Percentiles rank a stretch among this genome's conserved stretches.
These are phyloP conservation scores for Cutaneotrichosporon sp. DNA, from an alignment of 1,284 basidiomycete genomes.

Conservation along the genomic window DNA sequence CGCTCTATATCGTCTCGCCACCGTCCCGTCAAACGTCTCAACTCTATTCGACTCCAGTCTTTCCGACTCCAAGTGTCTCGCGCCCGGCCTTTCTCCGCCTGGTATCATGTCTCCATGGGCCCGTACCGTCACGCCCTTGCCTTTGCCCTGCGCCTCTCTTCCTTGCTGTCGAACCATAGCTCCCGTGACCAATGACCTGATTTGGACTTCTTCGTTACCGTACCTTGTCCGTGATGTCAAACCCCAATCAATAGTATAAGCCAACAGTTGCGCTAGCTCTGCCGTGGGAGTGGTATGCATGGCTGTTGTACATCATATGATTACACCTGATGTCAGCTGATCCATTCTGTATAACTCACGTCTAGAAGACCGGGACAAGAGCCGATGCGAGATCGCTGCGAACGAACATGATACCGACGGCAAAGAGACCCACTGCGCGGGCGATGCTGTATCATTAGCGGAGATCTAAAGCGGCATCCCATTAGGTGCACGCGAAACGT, in stretches of 20 bases:
- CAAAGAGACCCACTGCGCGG: slow-evolving; percentile 28
- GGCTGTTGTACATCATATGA: slow-evolving; percentile 28
- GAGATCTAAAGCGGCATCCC: too few relatives aligned
- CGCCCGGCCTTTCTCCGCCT: too few relatives aligned
- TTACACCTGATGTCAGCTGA: slow-evolving; percentile 15
- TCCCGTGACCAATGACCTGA: neutral
- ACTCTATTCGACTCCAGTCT: neutral
- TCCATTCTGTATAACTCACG: neutral
- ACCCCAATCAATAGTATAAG: slow-evolving; percentile 2
- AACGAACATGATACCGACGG: slow-evolving; percentile 23
- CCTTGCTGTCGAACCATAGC: neutral
- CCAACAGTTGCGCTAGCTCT: neutral
- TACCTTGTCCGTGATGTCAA: slow-evolving; percentile 1
- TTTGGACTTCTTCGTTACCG: slow-evolving; percentile 1
- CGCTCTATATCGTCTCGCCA: neutral
- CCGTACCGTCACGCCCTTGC: neutral
- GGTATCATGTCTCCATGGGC: too few relatives aligned
- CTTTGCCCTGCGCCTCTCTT: neutral
- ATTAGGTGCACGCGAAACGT: neutral
- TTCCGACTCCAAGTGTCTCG: neutral
- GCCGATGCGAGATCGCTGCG: slow-evolving; percentile 23
- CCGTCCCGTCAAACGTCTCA: neutral
- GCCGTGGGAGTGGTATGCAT: slow-evolving; percentile 22
- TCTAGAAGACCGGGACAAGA: slow-evolving; percentile 28
- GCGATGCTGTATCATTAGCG: slow-evolving; percentile 22